These are phyloP conservation scores for Dovyalis caffra DNA, from an alignment of 345 rosid genomes.

Conservation along the genomic window DNA sequence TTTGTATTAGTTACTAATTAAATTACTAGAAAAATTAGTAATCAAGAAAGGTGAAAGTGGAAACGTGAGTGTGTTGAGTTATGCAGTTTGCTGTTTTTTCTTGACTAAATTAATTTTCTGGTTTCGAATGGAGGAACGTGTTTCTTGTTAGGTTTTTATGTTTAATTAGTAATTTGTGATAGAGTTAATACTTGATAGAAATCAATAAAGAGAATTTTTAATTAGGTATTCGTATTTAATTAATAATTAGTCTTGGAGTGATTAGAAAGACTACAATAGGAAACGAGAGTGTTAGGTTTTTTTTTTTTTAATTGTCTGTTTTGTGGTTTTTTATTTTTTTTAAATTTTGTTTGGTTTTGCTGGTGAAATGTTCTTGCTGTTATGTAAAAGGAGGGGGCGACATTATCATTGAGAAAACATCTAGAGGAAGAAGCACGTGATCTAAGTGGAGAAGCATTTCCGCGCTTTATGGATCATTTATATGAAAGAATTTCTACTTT, in stretches of 20 bases:
- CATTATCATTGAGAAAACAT: constrained; percentile 80
- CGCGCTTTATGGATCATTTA: constrained; percentile 85
- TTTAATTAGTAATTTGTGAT: not conserved
- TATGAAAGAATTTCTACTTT: constrained; percentile 69
- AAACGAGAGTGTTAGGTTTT: not conserved
- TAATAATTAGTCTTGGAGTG: not conserved
- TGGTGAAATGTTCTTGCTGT: constrained; percentile 9
- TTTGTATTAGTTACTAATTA: too few relatives aligned
- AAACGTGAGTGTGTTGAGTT: constrained; percentile 1
- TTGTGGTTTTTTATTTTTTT: not conserved
- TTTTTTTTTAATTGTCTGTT: not conserved
- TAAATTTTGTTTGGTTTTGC: constrained; percentile 6
- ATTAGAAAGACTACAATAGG: not conserved
- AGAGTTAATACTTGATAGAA: not conserved
- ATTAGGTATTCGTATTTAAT: not conserved
- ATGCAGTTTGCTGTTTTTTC: not conserved
- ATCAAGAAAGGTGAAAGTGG: not conserved
- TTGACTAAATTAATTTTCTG: not conserved
- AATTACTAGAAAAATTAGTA: not conserved
- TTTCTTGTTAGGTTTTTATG: not conserved
- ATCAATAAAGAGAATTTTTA: not conserved
- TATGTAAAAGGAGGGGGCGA: constrained; percentile 64
- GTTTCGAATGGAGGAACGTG: not conserved
- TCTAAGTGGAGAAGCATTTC: constrained; percentile 83
- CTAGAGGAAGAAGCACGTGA: constrained; percentile 86